Conservation (phyloP, 2,329 filamentous ascomycete species). For the Alternaria panax region DNA sequence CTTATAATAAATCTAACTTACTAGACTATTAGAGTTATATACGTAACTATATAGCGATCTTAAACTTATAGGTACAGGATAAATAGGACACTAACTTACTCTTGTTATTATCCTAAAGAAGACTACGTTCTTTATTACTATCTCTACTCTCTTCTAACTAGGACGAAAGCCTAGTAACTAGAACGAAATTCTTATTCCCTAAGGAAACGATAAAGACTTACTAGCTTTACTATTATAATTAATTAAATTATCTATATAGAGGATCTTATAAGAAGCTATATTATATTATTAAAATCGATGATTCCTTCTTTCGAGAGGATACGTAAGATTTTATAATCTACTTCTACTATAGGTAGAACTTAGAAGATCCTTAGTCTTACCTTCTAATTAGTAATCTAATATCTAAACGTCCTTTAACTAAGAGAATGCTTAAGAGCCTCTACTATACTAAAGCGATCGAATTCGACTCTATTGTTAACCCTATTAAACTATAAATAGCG, state of each 20-base stretch:
- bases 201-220: conserved; percentile 1
- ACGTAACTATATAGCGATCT: background rate
- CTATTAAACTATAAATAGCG: conserved; percentile 1
- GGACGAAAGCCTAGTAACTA: background rate
- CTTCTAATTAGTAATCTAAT: conserved; percentile 8
- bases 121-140: background rate
- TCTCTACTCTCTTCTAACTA: conserved; percentile 3
- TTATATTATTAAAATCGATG: background rate
- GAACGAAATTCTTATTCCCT: conserved; percentile 1
- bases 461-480: conserved; percentile 3
- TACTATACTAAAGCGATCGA: background rate
- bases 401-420: background rate
- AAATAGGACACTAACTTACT: background rate
- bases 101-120: background rate
- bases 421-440: conserved; percentile 12
- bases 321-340: conserved; percentile 2
- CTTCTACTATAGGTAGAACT: conserved; percentile 10
- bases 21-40: background rate
- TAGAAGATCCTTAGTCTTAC: conserved; percentile 10
- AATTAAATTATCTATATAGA: conserved; percentile 7
- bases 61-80: background rate
- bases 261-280: background rate
- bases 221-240: conserved; percentile 4
- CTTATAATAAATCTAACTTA: background rate
- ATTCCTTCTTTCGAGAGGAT: conserved; percentile 6